Base-by-base conservation (phyloP, 129 eudicot genomes). In the Pulicaria dysenterica region DNA sequence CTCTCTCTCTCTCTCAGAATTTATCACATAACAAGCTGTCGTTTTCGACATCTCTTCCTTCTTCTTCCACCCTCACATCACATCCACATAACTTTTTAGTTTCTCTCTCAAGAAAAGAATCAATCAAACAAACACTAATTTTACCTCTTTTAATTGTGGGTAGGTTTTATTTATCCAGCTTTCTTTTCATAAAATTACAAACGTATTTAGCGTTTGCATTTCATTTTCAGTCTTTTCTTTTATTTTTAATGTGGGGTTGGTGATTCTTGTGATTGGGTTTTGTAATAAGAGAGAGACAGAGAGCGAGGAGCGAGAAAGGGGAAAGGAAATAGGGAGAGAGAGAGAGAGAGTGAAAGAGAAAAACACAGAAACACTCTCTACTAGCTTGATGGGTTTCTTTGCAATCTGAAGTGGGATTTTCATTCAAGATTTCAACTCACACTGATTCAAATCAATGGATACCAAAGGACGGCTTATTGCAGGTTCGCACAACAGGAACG, bases 401-500 rank as follows among this genome's bases (percentile, higher is more conserved):
- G 65, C 53, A 45, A 73, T 39, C 62, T 74, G 72, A 74, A 74
- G 64, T 74, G 74, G 61, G 69, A 45, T 58, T 8, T 5, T 76
- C 55, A 24, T 24, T 24, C 31, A 24, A 24, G 31, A 24, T 24
- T 24, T 24, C 31, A 24, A 24, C 31, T 24, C 31, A 24, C 31
- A 24, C 31, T 24, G 31, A 24, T 24, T 60, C 15, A 56, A 76
- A 41, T 76, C 55, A 70, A 92, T 93, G 98, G 96, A 87, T 80
- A 89, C 96, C 14, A 89, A 89, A 64, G 98, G 98, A 50, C 77
- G 98, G 72, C 96, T 93, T 60, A 62, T 93, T 69, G 98, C 98
- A 61, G 98, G 98, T 72, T 93, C 98, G 47, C 98, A 93, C 64
- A 93, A 93, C 67, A 74, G 98, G 75, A 93, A 93, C 85, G 98